These are phyloP conservation scores for Oxalis stricta DNA, from an alignment of 441 rosid species.

Conservation along the genomic window DNA sequence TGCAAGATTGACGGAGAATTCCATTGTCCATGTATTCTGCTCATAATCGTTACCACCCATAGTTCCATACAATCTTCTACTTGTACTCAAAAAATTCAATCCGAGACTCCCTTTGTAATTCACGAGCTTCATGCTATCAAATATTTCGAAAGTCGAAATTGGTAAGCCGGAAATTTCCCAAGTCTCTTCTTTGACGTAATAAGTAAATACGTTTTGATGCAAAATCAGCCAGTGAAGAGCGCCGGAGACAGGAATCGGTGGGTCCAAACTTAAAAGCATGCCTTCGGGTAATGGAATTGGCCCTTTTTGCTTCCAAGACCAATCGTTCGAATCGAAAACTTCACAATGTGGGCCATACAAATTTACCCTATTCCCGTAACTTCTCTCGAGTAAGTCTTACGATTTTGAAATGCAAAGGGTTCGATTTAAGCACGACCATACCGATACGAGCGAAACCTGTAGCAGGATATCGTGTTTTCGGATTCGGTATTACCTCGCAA, in stretches of 20 bases:
- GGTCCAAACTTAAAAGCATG: background rate
- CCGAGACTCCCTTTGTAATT: slow-evolving; percentile 12
- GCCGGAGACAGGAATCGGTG: background rate
- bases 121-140: background rate
- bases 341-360: background rate
- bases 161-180: too few species aligned
- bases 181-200: background rate
- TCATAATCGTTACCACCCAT: slow-evolving; percentile 6
- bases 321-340: slow-evolving; percentile 3
- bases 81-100: background rate
- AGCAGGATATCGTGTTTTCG: slow-evolving; percentile 1
- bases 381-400: slow-evolving; percentile 1
- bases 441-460: background rate
- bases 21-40: slow-evolving; percentile 1
- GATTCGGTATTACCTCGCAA: slow-evolving; percentile 11
- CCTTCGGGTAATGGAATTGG: background rate
- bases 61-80: background rate
- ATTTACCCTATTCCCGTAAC: too few species aligned
- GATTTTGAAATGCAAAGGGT: slow-evolving; percentile 6
- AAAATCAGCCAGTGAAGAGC: background rate
- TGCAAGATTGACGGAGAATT: background rate
- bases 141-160: slow-evolving; percentile 2
- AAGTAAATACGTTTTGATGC: background rate
- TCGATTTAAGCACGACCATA: slow-evolving; percentile 1
- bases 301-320: slow-evolving; percentile 6